A percentile compares a stretch with the other conserved stretches of the same genome.
These are phyloP conservation scores for Bruguiera parviflora DNA, from an alignment of 345 rosid species.

Conservation along the genomic window DNA sequence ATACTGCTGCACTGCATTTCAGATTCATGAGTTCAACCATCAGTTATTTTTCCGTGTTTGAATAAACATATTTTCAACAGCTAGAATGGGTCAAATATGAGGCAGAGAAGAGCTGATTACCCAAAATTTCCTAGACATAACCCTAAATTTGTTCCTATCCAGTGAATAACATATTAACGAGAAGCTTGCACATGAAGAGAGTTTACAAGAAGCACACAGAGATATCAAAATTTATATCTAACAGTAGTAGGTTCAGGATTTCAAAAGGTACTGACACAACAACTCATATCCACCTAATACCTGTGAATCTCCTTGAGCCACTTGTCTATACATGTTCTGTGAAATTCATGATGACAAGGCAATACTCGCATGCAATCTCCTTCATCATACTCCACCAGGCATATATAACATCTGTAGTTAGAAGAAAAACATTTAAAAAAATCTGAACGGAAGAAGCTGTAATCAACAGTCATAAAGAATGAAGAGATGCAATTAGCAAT, in stretches of 20 bases:
- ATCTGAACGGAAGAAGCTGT: not conserved
- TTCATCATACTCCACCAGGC: constrained; percentile 96
- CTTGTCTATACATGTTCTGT: constrained; percentile 77
- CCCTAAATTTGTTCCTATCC: too few relatives aligned
- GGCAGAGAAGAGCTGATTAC: too few relatives aligned
- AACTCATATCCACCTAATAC: constrained; percentile 30
- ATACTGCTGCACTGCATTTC: too few relatives aligned
- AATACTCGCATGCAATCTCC: constrained; percentile 77
- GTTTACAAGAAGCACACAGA: too few relatives aligned
- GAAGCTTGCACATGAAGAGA: too few relatives aligned
- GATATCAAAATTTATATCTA: not conserved
- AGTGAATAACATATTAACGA: too few relatives aligned
- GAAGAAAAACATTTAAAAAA: not conserved
- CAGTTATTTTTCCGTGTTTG: too few relatives aligned
- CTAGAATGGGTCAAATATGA: too few relatives aligned
- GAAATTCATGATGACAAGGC: constrained; percentile 93
- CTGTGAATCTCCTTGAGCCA: constrained; percentile 99
- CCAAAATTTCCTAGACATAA: too few relatives aligned
- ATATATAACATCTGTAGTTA: constrained; percentile 76
- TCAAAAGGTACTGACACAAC: not conserved
- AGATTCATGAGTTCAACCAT: too few relatives aligned
- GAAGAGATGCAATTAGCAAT: too few relatives aligned
- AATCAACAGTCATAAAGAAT: not conserved
- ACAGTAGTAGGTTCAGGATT: not conserved
- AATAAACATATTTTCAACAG: too few relatives aligned